Evolutionary conservation across 345 rosid genomes (phyloP).

Genomic region (Triadica sebifera): DNA sequence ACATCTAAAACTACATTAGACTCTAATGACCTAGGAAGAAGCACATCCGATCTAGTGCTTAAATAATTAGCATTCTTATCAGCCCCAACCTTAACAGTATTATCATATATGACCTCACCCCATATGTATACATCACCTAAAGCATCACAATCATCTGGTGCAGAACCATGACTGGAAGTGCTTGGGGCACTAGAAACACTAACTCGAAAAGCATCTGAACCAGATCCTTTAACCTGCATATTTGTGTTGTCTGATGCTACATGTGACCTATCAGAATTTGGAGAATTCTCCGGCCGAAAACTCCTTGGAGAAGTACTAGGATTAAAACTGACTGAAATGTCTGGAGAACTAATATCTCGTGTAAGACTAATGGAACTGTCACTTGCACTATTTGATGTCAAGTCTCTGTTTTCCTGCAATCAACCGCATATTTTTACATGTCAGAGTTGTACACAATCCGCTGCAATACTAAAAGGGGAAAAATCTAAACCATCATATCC

Average conservation of each 20-base stretch:
- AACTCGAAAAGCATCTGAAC: constrained; percentile 87
- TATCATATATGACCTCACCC: constrained; percentile 90
- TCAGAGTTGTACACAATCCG: not conserved
- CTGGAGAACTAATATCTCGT: constrained; percentile 65
- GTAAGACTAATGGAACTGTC: constrained; percentile 73
- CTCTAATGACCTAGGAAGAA: constrained; percentile 76
- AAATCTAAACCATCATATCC: not conserved
- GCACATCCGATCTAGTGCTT: constrained; percentile 63
- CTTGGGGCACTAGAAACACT: constrained; percentile 97
- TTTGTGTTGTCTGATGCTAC: constrained; percentile 72
- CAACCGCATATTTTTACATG: constrained; percentile 16
- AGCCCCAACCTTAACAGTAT: constrained; percentile 50
- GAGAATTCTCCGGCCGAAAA: constrained; percentile 54
- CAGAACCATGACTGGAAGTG: constrained; percentile 96
- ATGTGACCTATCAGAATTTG: constrained; percentile 76
- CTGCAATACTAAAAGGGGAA: constrained; percentile 1
- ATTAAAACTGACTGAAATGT: constrained; percentile 48
- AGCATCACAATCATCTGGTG: constrained; percentile 94
- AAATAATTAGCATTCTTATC: constrained; percentile 52
- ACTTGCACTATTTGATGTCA: constrained; percentile 78
- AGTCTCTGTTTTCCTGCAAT: constrained; percentile 84
- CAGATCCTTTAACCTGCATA: constrained; percentile 82
- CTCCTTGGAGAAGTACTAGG: constrained; percentile 54
- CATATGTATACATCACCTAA: constrained; percentile 93
- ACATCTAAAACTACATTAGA: constrained; percentile 87